Evolutionary conservation across 2,329 filamentous ascomycete species (phyloP).

Genomic region (Byssochlamys sp.): DNA sequence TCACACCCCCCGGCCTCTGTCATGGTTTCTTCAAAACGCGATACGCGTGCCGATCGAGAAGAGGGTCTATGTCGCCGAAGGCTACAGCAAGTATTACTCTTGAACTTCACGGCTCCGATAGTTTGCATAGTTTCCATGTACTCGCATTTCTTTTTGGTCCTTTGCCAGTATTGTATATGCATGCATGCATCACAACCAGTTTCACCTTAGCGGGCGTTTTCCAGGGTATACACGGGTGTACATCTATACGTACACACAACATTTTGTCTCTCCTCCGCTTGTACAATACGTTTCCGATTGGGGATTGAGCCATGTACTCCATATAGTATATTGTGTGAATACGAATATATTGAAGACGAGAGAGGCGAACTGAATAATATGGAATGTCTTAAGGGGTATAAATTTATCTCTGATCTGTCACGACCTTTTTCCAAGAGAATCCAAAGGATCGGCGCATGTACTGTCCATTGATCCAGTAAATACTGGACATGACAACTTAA

Average conservation of each 20-base stretch:
- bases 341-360: neutral
- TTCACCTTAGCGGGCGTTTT: neutral
- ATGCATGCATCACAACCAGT: neutral
- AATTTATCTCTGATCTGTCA: neutral
- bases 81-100: neutral
- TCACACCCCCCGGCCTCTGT: constrained; percentile 13
- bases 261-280: neutral
- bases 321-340: neutral
- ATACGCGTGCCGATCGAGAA: constrained; percentile 21
- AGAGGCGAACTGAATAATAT: no score
- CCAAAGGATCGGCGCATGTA: neutral
- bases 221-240: neutral
- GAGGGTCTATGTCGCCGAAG: neutral
- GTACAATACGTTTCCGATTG: neutral
- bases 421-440: neutral
- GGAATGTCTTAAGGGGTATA: neutral
- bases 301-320: neutral
- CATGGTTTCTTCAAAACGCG: constrained; percentile 24
- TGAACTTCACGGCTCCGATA: neutral
- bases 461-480: neutral
- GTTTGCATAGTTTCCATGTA: neutral
- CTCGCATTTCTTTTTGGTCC: neutral
- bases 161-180: neutral
- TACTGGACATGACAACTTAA: neutral
- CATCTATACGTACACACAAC: neutral